phyloP scores from a whole-genome alignment of 2,329 filamentous ascomycete genomes.

The Penicillium glabrum region DNA sequence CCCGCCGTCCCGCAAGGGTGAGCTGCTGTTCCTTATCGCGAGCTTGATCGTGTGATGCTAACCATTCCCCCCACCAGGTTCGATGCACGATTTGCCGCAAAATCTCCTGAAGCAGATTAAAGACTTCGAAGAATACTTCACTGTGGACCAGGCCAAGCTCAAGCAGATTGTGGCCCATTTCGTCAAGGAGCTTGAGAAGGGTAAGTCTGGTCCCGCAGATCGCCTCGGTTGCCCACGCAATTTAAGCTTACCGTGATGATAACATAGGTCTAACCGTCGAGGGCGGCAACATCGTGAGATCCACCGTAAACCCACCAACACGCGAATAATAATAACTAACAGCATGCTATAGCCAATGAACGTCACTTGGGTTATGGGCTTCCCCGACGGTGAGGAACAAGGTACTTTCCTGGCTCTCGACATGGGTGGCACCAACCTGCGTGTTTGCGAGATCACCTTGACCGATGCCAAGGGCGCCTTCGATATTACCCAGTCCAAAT shows the following conservation, averaged over 20 bases:
- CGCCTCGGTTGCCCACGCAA: background rate
- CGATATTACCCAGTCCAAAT: slow-evolving; percentile 94
- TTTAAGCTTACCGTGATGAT: slow-evolving; percentile 1
- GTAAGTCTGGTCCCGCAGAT: slow-evolving; percentile 44
- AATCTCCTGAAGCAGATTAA: slow-evolving; percentile 79
- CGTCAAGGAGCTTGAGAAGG: slow-evolving; percentile 81
- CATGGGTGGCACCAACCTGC: slow-evolving; percentile 94
- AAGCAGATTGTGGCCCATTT: slow-evolving; percentile 93
- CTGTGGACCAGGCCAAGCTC: slow-evolving; percentile 72
- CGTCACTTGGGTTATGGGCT: slow-evolving; percentile 91
- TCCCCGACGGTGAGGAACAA: slow-evolving; percentile 81
- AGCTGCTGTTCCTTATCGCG: slow-evolving; percentile 36
- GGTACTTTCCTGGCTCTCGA: slow-evolving; percentile 88
- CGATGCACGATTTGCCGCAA: slow-evolving; percentile 86
- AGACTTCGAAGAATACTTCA: slow-evolving; percentile 79
- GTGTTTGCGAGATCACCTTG: slow-evolving; percentile 89
- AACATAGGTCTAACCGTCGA: slow-evolving; percentile 72
- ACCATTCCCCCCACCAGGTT: slow-evolving; percentile 56
- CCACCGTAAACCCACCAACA: background rate
- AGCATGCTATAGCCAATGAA: slow-evolving; percentile 78
- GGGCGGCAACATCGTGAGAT: slow-evolving; percentile 84
- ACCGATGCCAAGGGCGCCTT: slow-evolving; percentile 86
- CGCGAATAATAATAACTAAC: background rate
- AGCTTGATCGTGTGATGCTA: slow-evolving; percentile 6
- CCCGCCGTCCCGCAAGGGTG: slow-evolving; percentile 72